A percentile compares a stretch with the other conserved stretches of the same genome.
phyloP scores from a whole-genome alignment of 208 protist genomes.

The Naegleria gruberi region DNA sequence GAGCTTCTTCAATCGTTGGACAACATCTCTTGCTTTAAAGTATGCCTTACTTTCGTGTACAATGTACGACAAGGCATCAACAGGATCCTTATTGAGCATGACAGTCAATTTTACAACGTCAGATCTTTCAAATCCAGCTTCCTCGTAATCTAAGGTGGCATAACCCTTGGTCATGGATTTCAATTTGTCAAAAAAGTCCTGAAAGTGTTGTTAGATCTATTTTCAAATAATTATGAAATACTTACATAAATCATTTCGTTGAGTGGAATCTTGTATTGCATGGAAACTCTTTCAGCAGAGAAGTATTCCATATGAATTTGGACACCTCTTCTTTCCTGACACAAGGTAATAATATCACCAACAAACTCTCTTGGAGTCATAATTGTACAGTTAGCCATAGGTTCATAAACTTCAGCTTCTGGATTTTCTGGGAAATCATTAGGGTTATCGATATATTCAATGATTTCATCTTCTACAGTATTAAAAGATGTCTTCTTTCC shows the following conservation, averaged over 20 bases:
- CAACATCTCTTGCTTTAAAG: conserved; percentile 55
- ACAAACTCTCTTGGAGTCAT: conserved; percentile 76
- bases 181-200: conserved; percentile 82
- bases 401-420: conserved; percentile 50
- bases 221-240: conserved; percentile 57
- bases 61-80: conserved; percentile 80
- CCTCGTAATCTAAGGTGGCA: conserved; percentile 87
- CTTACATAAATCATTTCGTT: conserved; percentile 8
- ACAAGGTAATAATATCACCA: conserved; percentile 60
- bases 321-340: conserved; percentile 16
- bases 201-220: conserved; percentile 84
- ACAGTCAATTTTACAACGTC: conserved; percentile 83
- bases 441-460: background rate
- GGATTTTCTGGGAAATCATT: background rate
- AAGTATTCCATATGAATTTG: background rate
- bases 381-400: conserved; percentile 70
- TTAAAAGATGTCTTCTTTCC: background rate
- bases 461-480: background rate
- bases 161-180: conserved; percentile 83
- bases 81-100: conserved; percentile 73
- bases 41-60: conserved; percentile 58
- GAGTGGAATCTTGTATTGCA: conserved; percentile 1
- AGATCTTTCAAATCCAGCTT: conserved; percentile 64
- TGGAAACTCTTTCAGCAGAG: background rate
- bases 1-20: conserved; percentile 67